Conservation (phyloP, 1,139 yeast species). For the Taphrina flavorubra region DNA sequence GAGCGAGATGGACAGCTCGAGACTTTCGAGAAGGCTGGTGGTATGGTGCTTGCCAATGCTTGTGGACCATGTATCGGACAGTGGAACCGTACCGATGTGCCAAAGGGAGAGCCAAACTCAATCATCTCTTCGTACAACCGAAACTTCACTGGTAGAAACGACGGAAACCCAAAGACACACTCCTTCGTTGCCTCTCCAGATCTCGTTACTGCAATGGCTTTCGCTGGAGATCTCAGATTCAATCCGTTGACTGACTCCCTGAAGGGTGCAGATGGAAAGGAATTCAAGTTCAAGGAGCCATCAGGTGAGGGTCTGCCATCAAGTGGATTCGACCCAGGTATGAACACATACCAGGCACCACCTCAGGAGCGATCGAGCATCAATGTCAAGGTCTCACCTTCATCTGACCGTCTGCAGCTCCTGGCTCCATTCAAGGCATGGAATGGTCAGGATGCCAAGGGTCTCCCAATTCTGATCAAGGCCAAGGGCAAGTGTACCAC, state of each 20-base stretch:
- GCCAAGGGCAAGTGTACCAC: conserved; percentile 98
- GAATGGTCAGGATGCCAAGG: conserved; percentile 93
- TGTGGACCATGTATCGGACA: conserved; percentile 99
- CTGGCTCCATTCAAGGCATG: conserved; percentile 90
- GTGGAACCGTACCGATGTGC: conserved; percentile 98
- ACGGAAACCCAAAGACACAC: conserved; percentile 98
- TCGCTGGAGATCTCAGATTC: conserved; percentile 97
- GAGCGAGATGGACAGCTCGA: conserved; percentile 95
- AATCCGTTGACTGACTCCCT: conserved; percentile 96
- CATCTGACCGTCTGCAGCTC: conserved; percentile 85
- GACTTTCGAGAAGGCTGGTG: conserved; percentile 91
- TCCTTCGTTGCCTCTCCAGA: conserved; percentile 99
- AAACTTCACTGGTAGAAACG: conserved; percentile 98
- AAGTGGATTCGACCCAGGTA: conserved; percentile 92
- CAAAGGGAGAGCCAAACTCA: conserved; percentile 98
- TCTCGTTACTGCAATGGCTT: conserved; percentile 93
- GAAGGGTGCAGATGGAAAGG: conserved; percentile 92
- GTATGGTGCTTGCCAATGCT: conserved; percentile 95
- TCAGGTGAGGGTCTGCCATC: conserved; percentile 91
- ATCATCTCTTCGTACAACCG: conserved; percentile 98
- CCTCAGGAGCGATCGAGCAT: conserved; percentile 84
- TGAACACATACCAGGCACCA: conserved; percentile 97
- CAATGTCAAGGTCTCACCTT: conserved; percentile 76
- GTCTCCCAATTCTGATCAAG: conserved; percentile 93
- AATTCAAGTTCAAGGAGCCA: conserved; percentile 91